Base-by-base conservation (phyloP, 2,329 filamentous ascomycete species). In the Sporothrix protearum region DNA sequence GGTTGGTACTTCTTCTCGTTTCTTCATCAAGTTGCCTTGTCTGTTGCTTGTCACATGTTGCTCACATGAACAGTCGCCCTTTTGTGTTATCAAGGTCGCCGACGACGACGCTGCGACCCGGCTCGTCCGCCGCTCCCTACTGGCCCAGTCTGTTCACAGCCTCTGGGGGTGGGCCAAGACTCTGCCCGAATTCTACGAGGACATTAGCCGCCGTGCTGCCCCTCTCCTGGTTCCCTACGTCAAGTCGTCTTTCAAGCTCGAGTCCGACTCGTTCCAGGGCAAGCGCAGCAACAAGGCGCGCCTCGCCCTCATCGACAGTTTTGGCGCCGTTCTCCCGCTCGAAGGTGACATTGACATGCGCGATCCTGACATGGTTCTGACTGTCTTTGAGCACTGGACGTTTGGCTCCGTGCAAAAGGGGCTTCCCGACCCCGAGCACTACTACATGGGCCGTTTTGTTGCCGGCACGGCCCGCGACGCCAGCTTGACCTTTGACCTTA, bases 131-230 rank as follows among this genome's bases (percentile, higher is more conserved):
- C 91, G 95, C 74, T 93, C 92, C 63, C 92, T 98, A 75, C 86
- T 98, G 67, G 88, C 89, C 30, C 92, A 94, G 81, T 89, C 88
- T 61, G 92, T 98, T 75, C 92, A 96, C 82, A 93, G 96, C 78
- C 87, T 97, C 74, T 98, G 96, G 95, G 95, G 92, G 22, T 82
- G 84, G 47, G 94, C 91, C 16, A 77, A 82, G 12, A 89, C 85
- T 61, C 90, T 96, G 76, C 82, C 88, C 2, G 83, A 86, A 59
- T 85, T 97, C 1, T 93, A 97, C 78, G 81, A 83, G 61, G 85
- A 88, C 70, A 85, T 97, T 71, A 85, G 84, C 73, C 78, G 78
- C 8, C 82, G 83, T 51, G 91, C 92, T 0, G 77, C 85, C 3
- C 82, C 88, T 70, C 83, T 89, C 72, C 97, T 94, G 94, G 76